Conservation (phyloP, 108 stramenopile species). For the Epipyxis sp. region DNA sequence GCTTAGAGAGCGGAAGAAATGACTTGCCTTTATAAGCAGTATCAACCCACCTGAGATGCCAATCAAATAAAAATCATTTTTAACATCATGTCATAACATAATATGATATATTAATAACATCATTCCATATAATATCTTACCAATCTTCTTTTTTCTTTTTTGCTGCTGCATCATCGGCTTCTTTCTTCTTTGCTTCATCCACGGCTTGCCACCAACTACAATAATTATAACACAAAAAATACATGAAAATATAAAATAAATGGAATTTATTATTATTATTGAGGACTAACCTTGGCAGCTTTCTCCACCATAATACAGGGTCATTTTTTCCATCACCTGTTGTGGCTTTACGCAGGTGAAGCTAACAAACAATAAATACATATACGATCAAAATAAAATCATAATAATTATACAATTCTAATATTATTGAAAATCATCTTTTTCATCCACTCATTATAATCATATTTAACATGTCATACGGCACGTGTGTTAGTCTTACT, state of each 20-base stretch:
- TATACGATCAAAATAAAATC: neutral
- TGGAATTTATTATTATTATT: neutral
- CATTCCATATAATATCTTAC: no score
- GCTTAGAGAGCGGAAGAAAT: neutral
- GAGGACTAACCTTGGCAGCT: neutral
- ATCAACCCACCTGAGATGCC: constrained; percentile 9
- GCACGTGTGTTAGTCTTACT: no score
- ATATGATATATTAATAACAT: no score
- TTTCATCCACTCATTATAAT: no score
- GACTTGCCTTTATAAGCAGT: neutral
- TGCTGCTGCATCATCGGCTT: neutral
- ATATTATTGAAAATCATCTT: neutral
- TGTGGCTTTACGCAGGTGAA: neutral
- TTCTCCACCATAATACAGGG: neutral
- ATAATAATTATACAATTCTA: neutral
- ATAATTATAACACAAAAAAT: neutral
- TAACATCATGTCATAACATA: no score
- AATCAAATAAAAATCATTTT: no score
- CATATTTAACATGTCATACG: no score
- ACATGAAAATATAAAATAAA: neutral
- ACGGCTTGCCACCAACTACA: constrained; percentile 1
- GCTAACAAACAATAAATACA: neutral
- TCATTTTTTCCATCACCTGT: neutral
- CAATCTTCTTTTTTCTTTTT: neutral
- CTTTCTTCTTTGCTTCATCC: constrained; percentile 17